Percentiles rank a stretch among this genome's conserved stretches.
These are phyloP conservation scores for Lindgomyces ingoldianus DNA, from an alignment of 495 filamentous ascomycete species.

Conservation along the genomic window DNA sequence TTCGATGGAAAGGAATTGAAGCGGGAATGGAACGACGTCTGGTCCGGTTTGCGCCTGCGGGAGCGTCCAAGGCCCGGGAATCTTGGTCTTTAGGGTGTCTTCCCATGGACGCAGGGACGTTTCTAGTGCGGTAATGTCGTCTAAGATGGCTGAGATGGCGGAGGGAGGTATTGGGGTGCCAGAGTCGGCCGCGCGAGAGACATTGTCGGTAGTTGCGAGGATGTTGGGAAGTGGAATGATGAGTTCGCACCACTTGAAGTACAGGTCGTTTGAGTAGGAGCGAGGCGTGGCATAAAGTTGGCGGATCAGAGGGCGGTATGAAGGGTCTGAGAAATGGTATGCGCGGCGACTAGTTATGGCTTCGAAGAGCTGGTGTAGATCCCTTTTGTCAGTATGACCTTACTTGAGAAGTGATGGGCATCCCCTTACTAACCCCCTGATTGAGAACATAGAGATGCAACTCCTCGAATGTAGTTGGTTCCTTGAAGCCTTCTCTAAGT, in stretches of 20 bases:
- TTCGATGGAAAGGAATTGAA: constrained; percentile 27
- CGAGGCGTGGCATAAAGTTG: constrained; percentile 10
- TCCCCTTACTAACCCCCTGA: constrained; percentile 5
- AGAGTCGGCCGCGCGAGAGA: neutral
- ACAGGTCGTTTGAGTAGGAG: constrained; percentile 10
- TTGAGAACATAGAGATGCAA: constrained; percentile 22
- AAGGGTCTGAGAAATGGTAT: constrained; percentile 12
- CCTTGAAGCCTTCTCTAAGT: neutral
- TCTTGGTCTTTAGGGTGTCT: constrained; percentile 2
- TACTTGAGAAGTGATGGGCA: neutral
- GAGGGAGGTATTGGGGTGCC: neutral
- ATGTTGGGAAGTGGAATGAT: constrained; percentile 27
- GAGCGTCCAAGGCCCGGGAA: constrained; percentile 15
- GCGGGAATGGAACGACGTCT: constrained; percentile 18
- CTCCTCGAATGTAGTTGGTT: constrained; percentile 7
- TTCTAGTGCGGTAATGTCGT: constrained; percentile 15
- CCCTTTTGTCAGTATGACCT: neutral
- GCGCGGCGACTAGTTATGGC: constrained; percentile 5
- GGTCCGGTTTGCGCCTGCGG: constrained; percentile 1
- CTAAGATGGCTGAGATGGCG: neutral
- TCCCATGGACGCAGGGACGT: constrained; percentile 11
- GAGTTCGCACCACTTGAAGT: constrained; percentile 26
- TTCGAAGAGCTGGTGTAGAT: constrained; percentile 16
- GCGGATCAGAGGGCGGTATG: constrained; percentile 5
- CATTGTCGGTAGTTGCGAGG: constrained; percentile 5